Evolutionary conservation across 2,329 filamentous ascomycete genomes (phyloP), one percentile per base, ranked within the genome.

Genomic region (Nothophoma quercina): DNA sequence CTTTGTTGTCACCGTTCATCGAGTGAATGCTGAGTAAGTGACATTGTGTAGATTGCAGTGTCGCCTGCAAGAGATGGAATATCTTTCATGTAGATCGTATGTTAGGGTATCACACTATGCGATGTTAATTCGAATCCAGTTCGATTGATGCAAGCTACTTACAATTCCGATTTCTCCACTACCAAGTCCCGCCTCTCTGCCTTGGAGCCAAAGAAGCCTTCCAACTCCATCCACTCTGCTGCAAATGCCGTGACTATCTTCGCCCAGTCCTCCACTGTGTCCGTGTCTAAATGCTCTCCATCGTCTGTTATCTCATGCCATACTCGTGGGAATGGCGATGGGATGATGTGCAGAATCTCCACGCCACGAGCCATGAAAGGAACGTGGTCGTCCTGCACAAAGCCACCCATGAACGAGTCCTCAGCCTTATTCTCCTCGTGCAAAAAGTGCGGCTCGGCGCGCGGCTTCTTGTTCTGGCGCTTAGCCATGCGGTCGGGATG

Each of bases 241-340:
- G 87, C 84, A 76, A 99, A 99, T 0, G 87, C 93, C 5, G 90
- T 88, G 7, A 93, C 81, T 28, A 99, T 86, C 71, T 85, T 87
- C 16, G 90, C 86, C 95, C 95, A 99, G 72, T 99, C 95, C 64
- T 90, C 85, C 18, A 93, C 85, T 0, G 90, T 95, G 5, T 87
- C 81, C 64, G 88, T 79, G 72, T 99, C 91, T 43, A 99, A 77
- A 74, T 98, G 90, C 61, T 89, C 87, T 4, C 85, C 95, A 64
- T 97, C 89, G 69, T 99, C 95, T 0, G 86, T 78, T 61, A 93
- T 87, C 1, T 82, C 88, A 75, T 99, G 95, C 95, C 95, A 99
- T 2, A 96, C 89, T 0, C 63, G 50, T 1, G 93, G 93, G 69
- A 98, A 98, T 0, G 88, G 88, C 1, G 81, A 81, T 0, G 93